Percentiles rank a stretch among this genome's conserved stretches.
Evolutionary conservation across 2,329 filamentous ascomycete genomes (phyloP).

Genomic region (Hymenoscyphus scutula): DNA sequence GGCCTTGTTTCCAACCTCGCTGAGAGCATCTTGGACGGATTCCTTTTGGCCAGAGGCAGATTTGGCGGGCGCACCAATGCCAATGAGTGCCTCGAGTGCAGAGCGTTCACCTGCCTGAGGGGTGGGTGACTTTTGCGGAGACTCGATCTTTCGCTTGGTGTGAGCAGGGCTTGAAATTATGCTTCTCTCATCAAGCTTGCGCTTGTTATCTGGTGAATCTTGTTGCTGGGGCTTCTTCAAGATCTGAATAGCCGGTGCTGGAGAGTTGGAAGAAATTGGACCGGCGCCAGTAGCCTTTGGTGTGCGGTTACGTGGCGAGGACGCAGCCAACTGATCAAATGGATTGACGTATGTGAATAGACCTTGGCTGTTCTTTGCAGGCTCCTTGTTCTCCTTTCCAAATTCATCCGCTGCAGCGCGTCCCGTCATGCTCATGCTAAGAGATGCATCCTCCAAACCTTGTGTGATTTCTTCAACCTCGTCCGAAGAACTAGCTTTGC

Average conservation of each 20-base stretch:
- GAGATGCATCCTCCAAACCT: constrained; percentile 43
- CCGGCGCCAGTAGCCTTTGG: constrained; percentile 43
- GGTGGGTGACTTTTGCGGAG: constrained; percentile 26
- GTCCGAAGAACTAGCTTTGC: constrained; percentile 38
- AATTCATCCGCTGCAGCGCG: constrained; percentile 24
- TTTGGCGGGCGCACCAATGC: constrained; percentile 23
- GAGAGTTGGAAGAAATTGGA: constrained; percentile 38
- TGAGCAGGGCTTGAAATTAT: constrained; percentile 29
- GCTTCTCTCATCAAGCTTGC: constrained; percentile 32
- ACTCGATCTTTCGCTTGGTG: constrained; percentile 32
- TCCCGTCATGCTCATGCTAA: constrained; percentile 39
- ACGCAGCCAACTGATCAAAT: constrained; percentile 66
- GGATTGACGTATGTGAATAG: constrained; percentile 71
- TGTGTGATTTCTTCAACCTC: constrained; percentile 41
- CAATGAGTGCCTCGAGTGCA: constrained; percentile 38
- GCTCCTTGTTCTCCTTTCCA: constrained; percentile 27
- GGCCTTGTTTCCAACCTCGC: constrained; percentile 60
- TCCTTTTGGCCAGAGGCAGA: constrained; percentile 46
- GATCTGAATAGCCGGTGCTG: constrained; percentile 34
- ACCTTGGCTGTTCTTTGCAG: constrained; percentile 27
- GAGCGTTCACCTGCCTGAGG: constrained; percentile 36
- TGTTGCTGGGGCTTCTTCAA: constrained; percentile 35
- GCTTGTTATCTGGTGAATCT: constrained; percentile 30
- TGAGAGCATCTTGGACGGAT: constrained; percentile 69
- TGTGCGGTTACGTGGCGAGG: constrained; percentile 59